Conservation (phyloP, 495 filamentous ascomycete species). For the Hypoxylon trugodes region DNA sequence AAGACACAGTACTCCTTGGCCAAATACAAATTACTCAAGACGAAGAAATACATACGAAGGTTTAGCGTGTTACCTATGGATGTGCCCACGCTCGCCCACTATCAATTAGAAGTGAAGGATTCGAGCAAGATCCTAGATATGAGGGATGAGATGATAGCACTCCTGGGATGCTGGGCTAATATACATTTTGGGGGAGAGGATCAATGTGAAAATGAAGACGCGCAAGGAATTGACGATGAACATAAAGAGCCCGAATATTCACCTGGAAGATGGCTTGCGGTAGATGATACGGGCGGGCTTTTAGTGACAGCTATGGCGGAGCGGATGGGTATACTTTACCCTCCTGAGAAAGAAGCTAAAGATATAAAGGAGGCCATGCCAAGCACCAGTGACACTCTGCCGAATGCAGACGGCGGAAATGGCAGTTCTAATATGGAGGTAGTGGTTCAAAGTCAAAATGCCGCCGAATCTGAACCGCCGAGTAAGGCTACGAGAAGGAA, state of each 20-base stretch:
- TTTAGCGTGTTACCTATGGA: slow-evolving; percentile 88
- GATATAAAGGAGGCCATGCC: slow-evolving; percentile 36
- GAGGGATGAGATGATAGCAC: slow-evolving; percentile 81
- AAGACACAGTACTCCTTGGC: slow-evolving; percentile 93
- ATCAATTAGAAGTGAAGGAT: slow-evolving; percentile 79
- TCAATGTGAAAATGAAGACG: slow-evolving; percentile 41
- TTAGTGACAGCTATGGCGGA: slow-evolving; percentile 90
- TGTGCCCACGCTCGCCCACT: slow-evolving; percentile 74
- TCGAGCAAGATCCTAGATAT: slow-evolving; percentile 84
- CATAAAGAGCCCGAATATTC: slow-evolving; percentile 19
- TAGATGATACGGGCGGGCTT: slow-evolving; percentile 90
- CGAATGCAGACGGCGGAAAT: background rate
- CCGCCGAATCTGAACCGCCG: slow-evolving; percentile 6
- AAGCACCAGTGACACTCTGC: background rate
- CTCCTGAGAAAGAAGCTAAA: slow-evolving; percentile 48
- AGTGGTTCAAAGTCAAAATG: slow-evolving; percentile 7
- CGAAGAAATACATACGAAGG: slow-evolving; percentile 87
- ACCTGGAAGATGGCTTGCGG: slow-evolving; percentile 73
- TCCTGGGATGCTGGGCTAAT: slow-evolving; percentile 65
- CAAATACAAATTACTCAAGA: slow-evolving; percentile 94
- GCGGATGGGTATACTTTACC: slow-evolving; percentile 83
- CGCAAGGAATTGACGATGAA: slow-evolving; percentile 15
- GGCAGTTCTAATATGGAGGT: background rate
- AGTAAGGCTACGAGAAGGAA: slow-evolving; percentile 13
- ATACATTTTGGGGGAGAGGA: slow-evolving; percentile 58